A percentile compares a stretch with the other conserved stretches of the same genome.
phyloP scores from a whole-genome alignment of 164 flowering plant genomes.

The Vitis rupestris region DNA sequence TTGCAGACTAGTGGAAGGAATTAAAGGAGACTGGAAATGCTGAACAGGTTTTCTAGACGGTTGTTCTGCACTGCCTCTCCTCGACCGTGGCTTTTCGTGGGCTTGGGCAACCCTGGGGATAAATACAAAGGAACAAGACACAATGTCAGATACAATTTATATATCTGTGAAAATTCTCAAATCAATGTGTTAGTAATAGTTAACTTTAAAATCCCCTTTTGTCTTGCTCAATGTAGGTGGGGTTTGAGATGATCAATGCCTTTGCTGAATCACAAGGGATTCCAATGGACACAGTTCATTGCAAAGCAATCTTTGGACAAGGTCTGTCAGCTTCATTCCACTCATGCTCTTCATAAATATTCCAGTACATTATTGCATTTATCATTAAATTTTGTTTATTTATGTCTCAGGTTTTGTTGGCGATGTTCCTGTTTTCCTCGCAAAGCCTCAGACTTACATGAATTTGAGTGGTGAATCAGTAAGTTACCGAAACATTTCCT shows the following conservation, averaged over 20 bases:
- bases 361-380: not conserved
- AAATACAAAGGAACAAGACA: conserved; percentile 87
- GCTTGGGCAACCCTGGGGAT: conserved; percentile 93
- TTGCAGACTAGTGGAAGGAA: not conserved
- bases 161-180: not conserved
- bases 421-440: conserved; percentile 74
- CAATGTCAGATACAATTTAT: conserved; percentile 42
- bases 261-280: conserved; percentile 76
- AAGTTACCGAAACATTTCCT: conserved; percentile 18
- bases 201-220: not conserved
- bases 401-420: conserved; percentile 54
- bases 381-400: not conserved
- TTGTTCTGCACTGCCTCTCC: conserved; percentile 39
- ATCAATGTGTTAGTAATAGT: not conserved
- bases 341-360: not conserved
- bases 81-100: conserved; percentile 90
- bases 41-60: conserved; percentile 33
- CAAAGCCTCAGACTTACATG: conserved; percentile 98
- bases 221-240: conserved; percentile 50
- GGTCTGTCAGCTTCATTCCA: conserved; percentile 31
- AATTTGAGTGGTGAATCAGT: conserved; percentile 96
- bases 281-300: conserved; percentile 52
- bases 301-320: conserved; percentile 89
- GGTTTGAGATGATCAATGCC: conserved; percentile 88
- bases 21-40: conserved; percentile 25